Conservation (phyloP, 805 yeast species). For the Millerozyma miso region DNA sequence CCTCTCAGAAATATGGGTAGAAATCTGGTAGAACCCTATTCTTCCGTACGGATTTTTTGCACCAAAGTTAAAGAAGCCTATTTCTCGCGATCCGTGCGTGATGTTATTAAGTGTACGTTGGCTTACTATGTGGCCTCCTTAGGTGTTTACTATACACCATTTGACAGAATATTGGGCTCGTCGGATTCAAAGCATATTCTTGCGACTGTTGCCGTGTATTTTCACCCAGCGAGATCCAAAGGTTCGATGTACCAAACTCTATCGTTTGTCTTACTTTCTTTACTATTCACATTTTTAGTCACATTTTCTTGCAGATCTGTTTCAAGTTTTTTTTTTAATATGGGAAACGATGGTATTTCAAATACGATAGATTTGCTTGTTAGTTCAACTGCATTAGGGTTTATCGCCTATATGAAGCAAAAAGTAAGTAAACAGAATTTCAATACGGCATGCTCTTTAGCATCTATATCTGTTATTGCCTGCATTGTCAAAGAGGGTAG, state of each 20-base stretch:
- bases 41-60: not conserved
- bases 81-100: slow-evolving; percentile 16
- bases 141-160: slow-evolving; percentile 57
- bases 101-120: slow-evolving; percentile 61
- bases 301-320: slow-evolving; percentile 50
- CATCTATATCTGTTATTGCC: slow-evolving; percentile 66
- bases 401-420: slow-evolving; percentile 67
- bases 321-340: slow-evolving; percentile 42
- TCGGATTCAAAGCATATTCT: slow-evolving; percentile 76
- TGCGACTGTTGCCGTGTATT: slow-evolving; percentile 80
- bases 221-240: slow-evolving; percentile 74
- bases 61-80: slow-evolving; percentile 2
- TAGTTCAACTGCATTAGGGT: slow-evolving; percentile 55
- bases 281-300: slow-evolving; percentile 50
- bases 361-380: slow-evolving; percentile 50
- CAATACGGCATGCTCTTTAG: slow-evolving; percentile 76
- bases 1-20: not conserved
- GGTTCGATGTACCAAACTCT: slow-evolving; percentile 80
- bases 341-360: slow-evolving; percentile 46
- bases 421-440: slow-evolving; percentile 63
- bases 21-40: not conserved
- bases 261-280: slow-evolving; percentile 52
- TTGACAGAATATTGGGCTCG: slow-evolving; percentile 51
- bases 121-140: slow-evolving; percentile 72
- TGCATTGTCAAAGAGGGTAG: slow-evolving; percentile 74